Percentiles rank a stretch among this genome's conserved stretches.
phyloP scores from a whole-genome alignment of 2,329 filamentous ascomycete genomes.

The Diaporthe caulivora region DNA sequence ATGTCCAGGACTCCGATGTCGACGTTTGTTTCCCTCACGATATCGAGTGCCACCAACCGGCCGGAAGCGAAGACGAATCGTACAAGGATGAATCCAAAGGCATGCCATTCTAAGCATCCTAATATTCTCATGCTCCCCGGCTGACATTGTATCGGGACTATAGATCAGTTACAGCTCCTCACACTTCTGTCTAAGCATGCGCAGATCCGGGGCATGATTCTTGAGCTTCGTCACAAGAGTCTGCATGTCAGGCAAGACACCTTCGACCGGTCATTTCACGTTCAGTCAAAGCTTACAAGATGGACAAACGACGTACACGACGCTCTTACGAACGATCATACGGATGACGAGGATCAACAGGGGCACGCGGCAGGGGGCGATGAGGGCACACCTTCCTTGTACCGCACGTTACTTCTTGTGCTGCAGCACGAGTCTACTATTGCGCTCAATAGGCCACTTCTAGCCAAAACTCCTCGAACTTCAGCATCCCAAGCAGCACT shows the following conservation, averaged over 20 bases:
- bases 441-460: conserved; percentile 40
- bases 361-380: not conserved
- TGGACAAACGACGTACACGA: conserved; percentile 41
- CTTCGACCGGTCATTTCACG: conserved; percentile 37
- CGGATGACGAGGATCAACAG: conserved; percentile 29
- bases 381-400: conserved; percentile 1
- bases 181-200: conserved; percentile 41
- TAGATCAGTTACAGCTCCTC: conserved; percentile 36
- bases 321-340: conserved; percentile 10
- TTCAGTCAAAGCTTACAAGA: conserved; percentile 39
- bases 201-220: conserved; percentile 41
- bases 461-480: conserved; percentile 39
- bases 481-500: conserved; percentile 41
- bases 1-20: conserved; percentile 68
- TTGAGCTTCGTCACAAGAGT: conserved; percentile 42
- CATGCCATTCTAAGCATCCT: not conserved
- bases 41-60: conserved; percentile 20
- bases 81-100: conserved; percentile 9
- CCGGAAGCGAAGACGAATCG: not conserved
- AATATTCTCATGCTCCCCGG: not conserved
- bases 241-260: conserved; percentile 39
- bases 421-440: conserved; percentile 42
- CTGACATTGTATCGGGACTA: not conserved
- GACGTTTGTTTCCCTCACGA: conserved; percentile 61
- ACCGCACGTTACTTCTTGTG: conserved; percentile 34